Conservation (phyloP, 2,329 filamentous ascomycete genomes). For the Paraphoma sp. region DNA sequence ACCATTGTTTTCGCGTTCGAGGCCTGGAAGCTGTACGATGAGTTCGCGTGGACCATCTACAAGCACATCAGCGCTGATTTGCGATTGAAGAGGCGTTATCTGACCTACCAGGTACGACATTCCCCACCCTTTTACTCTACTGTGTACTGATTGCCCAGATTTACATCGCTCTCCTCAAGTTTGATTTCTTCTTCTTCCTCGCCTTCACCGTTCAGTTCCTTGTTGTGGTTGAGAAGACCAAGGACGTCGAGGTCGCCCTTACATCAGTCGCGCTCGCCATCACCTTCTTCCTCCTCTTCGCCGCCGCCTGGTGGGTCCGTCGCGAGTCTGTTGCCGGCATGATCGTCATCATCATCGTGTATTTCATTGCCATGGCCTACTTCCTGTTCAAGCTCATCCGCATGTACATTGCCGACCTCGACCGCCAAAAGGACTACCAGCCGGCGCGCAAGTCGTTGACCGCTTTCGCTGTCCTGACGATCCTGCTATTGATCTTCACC, state of each 20-base stretch:
- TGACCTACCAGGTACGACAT: conserved; percentile 83
- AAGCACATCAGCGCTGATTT: conserved; percentile 98
- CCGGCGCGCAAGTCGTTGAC: conserved; percentile 87
- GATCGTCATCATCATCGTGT: conserved; percentile 78
- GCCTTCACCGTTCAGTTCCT: conserved; percentile 98
- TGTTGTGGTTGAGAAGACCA: conserved; percentile 77
- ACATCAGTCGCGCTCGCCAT: conserved; percentile 90
- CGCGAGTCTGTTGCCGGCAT: conserved; percentile 83
- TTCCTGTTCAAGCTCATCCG: conserved; percentile 98
- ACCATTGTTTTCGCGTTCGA: conserved; percentile 77
- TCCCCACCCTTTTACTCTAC: neutral
- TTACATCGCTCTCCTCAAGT: conserved; percentile 96
- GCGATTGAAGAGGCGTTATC: conserved; percentile 93
- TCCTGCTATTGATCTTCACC: conserved; percentile 85
- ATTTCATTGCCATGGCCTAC: conserved; percentile 88
- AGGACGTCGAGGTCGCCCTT: conserved; percentile 78
- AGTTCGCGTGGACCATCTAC: conserved; percentile 99
- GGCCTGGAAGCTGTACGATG: conserved; percentile 95
- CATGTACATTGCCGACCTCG: conserved; percentile 75
- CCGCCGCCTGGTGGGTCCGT: conserved; percentile 84
- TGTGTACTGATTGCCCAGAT: conserved; percentile 64
- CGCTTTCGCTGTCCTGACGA: conserved; percentile 91
- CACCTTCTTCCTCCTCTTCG: conserved; percentile 85
- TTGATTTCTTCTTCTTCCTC: conserved; percentile 99
- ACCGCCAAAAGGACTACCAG: conserved; percentile 64